phyloP scores from a whole-genome alignment of 345 rosid genomes.

The Salix dunnii region DNA sequence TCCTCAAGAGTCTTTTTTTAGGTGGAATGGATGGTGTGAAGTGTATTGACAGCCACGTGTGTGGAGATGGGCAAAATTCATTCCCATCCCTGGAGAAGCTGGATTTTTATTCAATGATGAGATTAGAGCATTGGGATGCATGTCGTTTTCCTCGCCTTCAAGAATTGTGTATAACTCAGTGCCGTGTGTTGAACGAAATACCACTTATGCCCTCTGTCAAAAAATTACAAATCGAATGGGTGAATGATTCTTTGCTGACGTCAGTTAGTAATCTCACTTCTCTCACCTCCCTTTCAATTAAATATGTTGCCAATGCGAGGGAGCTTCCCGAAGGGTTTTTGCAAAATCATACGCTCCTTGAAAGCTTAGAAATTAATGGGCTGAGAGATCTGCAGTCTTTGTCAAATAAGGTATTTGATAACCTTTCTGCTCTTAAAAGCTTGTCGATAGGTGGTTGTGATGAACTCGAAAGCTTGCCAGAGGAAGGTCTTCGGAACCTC shows the following conservation, averaged over 20 bases:
- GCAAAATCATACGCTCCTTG: not conserved
- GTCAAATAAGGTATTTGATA: not conserved
- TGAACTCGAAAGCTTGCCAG: constrained; percentile 6
- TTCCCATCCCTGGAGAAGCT: not conserved
- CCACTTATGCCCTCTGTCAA: not conserved
- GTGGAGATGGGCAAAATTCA: not conserved
- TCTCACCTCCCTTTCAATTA: not conserved
- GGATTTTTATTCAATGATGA: not conserved
- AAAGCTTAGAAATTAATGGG: not conserved
- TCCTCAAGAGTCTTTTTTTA: not conserved
- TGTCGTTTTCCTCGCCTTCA: not conserved
- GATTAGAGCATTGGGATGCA: not conserved
- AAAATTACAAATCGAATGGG: not conserved
- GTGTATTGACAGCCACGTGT: not conserved
- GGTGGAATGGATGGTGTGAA: not conserved
- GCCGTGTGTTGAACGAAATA: not conserved
- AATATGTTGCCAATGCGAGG: not conserved
- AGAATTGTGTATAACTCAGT: fast-evolving
- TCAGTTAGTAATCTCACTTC: not conserved
- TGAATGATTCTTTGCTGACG: not conserved
- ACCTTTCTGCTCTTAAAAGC: not conserved
- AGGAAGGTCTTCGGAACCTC: not conserved
- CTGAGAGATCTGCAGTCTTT: not conserved
- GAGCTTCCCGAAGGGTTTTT: not conserved
- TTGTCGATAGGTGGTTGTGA: fast-evolving